A percentile compares a stretch with the other conserved stretches of the same genome.
phyloP scores from a whole-genome alignment of 2,329 filamentous ascomycete species.

The Pseudogymnoascus sp. region DNA sequence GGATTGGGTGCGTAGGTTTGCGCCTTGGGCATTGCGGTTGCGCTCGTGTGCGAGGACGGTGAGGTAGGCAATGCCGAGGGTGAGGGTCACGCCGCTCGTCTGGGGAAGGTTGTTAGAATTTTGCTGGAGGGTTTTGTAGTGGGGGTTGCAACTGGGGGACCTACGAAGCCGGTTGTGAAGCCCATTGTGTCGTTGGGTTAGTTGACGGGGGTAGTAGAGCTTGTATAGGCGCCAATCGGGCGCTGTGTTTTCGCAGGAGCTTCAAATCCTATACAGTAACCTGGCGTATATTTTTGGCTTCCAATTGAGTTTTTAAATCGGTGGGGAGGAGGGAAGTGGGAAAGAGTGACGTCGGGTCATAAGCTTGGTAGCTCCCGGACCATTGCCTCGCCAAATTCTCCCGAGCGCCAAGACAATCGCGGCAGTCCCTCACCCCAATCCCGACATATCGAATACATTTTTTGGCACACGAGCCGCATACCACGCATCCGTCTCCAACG shows the following conservation, averaged over 20 bases:
- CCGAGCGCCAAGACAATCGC: conserved; percentile 13
- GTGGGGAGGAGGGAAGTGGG: background rate
- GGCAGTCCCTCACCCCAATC: conserved; percentile 8
- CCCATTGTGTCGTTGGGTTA: conserved; percentile 45
- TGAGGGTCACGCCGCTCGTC: conserved; percentile 70
- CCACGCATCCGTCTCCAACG: conserved; percentile 5
- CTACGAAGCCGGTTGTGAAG: conserved; percentile 66
- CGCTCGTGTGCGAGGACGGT: conserved; percentile 61
- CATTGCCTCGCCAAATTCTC: conserved; percentile 18
- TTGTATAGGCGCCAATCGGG: background rate
- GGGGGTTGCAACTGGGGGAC: conserved; percentile 26
- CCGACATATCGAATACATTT: conserved; percentile 9
- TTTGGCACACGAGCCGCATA: conserved; percentile 6
- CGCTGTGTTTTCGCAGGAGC: background rate
- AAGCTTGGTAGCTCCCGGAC: conserved; percentile 4
- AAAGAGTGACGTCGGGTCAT: conserved; percentile 3
- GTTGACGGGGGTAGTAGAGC: background rate
- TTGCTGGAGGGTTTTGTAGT: background rate
- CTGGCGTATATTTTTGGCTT: background rate
- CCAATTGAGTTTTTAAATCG: background rate
- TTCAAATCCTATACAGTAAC: background rate
- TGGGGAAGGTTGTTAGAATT: conserved; percentile 29
- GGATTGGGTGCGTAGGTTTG: conserved; percentile 48
- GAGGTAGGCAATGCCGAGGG: conserved; percentile 64
- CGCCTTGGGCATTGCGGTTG: conserved; percentile 52